phyloP scores from a whole-genome alignment of 2,329 filamentous ascomycete genomes.

The Aureobasidium sp. region DNA sequence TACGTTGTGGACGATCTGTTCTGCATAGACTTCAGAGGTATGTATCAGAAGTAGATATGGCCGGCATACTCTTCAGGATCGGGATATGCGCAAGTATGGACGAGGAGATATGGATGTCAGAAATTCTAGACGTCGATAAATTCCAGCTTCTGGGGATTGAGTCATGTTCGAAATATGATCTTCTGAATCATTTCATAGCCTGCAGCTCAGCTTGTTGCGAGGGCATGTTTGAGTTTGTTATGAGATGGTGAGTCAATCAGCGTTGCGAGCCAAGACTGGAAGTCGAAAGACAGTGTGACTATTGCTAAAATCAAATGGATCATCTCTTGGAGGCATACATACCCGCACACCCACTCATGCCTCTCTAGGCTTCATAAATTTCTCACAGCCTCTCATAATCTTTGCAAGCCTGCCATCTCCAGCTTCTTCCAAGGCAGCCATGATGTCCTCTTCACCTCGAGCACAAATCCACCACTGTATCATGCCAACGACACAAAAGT shows the following conservation, averaged over 20 bases:
- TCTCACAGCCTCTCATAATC: neutral
- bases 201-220: neutral
- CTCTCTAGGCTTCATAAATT: neutral
- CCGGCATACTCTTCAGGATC: too few species aligned
- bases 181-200: neutral
- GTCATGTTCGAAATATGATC: neutral
- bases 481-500: neutral
- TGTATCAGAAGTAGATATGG: too few species aligned
- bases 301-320: neutral
- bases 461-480: conserved; percentile 11
- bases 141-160: neutral
- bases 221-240: neutral
- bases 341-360: neutral
- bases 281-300: neutral
- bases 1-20: too few species aligned
- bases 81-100: too few species aligned
- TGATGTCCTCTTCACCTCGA: conserved; percentile 8
- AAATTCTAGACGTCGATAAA: too few species aligned
- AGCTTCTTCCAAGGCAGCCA: conserved; percentile 8
- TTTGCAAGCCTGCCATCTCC: conserved; percentile 13
- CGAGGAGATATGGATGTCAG: too few species aligned
- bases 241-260: neutral
- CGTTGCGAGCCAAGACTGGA: too few species aligned
- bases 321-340: neutral
- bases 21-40: neutral